Evolutionary conservation across 2,329 filamentous ascomycete species (phyloP), one percentile per base, ranked within the genome.

Genomic region (Drechslerella dactyloides): DNA sequence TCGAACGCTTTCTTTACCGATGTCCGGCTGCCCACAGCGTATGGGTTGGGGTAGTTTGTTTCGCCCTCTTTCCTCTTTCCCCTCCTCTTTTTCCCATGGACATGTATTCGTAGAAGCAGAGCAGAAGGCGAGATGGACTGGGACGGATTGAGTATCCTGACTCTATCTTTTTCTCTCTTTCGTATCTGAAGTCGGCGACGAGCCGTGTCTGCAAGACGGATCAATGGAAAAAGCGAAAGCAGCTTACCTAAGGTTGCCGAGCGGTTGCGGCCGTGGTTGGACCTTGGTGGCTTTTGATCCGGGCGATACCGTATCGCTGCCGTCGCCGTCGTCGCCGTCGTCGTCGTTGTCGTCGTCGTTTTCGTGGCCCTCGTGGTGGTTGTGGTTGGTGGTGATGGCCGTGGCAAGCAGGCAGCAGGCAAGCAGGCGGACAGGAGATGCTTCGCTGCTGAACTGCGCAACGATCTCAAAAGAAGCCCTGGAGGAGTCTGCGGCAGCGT

Each of bases 11-110:
- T 42, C 37, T 42, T 42, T 13, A 42, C 27, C 27, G 27, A 33
- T 33, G 27, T 42, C 37, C 37, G n/a, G n/a, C n/a, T 42, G 37
- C 13, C 13, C n/a, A 42, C 37, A 17, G 37, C n/a, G 37, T 15
- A 13, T 8, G 27, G 27, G 27, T 33, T 33, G 27, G 27, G 60
- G 63, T 65, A 63, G 63, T 62, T 56, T 70, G 50, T 65, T 60
- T 66, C 62, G 65, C 66, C 62, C 61, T 66, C 59, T 63, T 50
- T 53, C 51, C 46, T 63, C 65, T 70, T 52, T 57, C 64, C 50
- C 52, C 40, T 21, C 48, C 23, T 56, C 17, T 33, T 33, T 33
- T 3, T 33, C 27, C 27, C 27, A 33, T 33, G 27, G 27, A 8
- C 8, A 8, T 33, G 27, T 33, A 33, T 3, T 8, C 3, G 27